Percentiles rank a stretch among this genome's conserved stretches.
Evolutionary conservation across 164 flowering plant species (phyloP).

Genomic region (Annona cherimola): DNA sequence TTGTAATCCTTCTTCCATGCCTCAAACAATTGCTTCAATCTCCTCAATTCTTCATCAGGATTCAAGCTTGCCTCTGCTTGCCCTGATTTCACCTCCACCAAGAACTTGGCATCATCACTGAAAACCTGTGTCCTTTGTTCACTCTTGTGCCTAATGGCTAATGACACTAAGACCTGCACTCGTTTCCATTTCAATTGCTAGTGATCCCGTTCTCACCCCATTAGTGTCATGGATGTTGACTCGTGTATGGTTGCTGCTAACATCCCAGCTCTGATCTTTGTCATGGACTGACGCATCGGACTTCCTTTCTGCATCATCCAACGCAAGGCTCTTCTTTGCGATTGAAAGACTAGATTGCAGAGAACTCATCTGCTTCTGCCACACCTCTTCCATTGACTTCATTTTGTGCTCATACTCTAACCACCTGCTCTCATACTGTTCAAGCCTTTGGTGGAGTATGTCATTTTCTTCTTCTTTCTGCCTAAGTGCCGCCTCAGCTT

Average conservation of each 20-base stretch:
- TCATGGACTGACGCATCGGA: conserved; percentile 76
- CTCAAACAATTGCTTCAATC: conserved; percentile 81
- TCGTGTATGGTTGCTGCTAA: conserved; percentile 22
- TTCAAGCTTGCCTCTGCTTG: conserved; percentile 79
- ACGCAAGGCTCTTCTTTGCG: conserved; percentile 83
- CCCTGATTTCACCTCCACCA: conserved; percentile 94
- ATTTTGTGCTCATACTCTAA: conserved; percentile 88
- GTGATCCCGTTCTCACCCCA: conserved; percentile 39
- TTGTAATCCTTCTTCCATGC: conserved; percentile 94
- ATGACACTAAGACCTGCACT: conserved; percentile 79
- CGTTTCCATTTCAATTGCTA: conserved; percentile 31
- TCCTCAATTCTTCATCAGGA: conserved; percentile 76
- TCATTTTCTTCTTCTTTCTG: conserved; percentile 93
- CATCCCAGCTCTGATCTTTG: conserved; percentile 49
- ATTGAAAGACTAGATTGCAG: conserved; percentile 89
- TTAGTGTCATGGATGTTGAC: conserved; percentile 45
- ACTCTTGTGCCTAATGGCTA: conserved; percentile 78
- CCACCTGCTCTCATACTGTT: conserved; percentile 92
- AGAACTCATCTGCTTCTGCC: conserved; percentile 98
- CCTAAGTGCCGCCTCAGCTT: conserved; percentile 84
- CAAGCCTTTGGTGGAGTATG: conserved; percentile 82
- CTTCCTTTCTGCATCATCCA: conserved; percentile 62
- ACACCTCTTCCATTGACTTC: conserved; percentile 98
- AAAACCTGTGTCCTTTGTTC: conserved; percentile 89
- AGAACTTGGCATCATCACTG: conserved; percentile 92